Conservation (phyloP, 2,329 filamentous ascomycete species). For the Aspergillus pseudoterreus region DNA sequence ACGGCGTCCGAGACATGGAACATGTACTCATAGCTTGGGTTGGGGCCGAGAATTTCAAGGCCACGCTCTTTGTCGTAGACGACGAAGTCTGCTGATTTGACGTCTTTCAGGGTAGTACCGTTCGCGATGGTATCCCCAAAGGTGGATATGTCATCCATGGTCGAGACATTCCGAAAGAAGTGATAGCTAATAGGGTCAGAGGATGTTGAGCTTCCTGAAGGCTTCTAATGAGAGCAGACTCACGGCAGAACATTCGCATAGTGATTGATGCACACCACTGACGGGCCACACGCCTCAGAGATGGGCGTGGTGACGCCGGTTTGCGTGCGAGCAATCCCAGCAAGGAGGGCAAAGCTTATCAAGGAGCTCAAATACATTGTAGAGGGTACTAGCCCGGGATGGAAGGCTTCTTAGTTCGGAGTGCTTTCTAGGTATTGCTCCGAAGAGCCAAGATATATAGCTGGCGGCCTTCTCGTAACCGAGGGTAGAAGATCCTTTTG, state of each 20-base stretch:
- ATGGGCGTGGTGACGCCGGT: slow-evolving; percentile 25
- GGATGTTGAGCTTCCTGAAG: not conserved
- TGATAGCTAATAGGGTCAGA: slow-evolving; percentile 32
- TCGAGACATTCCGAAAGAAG: slow-evolving; percentile 34
- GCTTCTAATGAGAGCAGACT: slow-evolving; percentile 4
- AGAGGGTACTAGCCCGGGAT: not conserved
- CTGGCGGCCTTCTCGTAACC: too few species aligned
- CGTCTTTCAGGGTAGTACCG: slow-evolving; percentile 27
- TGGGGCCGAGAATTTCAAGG: slow-evolving; percentile 33
- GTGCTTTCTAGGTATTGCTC: too few species aligned
- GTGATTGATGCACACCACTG: slow-evolving; percentile 37
- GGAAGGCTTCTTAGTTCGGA: too few species aligned
- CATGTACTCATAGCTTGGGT: slow-evolving; percentile 35
- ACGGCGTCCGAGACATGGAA: slow-evolving; percentile 37
- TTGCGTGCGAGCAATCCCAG: slow-evolving; percentile 17
- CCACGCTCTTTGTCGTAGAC: slow-evolving; percentile 37
- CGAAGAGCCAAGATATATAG: too few species aligned
- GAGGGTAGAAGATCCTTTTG: too few species aligned
- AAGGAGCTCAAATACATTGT: not conserved
- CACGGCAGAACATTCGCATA: slow-evolving; percentile 29
- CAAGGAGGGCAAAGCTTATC: slow-evolving; percentile 4
- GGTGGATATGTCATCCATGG: slow-evolving; percentile 17
- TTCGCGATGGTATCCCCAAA: slow-evolving; percentile 33
- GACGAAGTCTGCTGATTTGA: slow-evolving; percentile 35
- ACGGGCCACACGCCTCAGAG: slow-evolving; percentile 26